Base-by-base conservation (phyloP, 176 grass and related monocot species). In the Raddia distichophylla region DNA sequence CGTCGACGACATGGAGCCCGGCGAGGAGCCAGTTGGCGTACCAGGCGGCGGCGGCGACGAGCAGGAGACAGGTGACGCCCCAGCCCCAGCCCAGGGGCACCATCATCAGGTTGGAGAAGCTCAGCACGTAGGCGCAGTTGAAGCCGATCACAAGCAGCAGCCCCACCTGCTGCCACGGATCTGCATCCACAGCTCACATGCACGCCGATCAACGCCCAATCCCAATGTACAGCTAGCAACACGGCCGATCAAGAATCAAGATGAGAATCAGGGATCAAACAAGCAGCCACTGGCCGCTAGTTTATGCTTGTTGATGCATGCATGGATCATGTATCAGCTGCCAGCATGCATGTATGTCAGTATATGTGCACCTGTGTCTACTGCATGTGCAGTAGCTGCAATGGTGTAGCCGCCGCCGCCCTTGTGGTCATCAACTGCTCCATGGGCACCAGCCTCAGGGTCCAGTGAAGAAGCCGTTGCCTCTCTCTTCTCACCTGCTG, bases 51-150 rank as follows among this genome's bases (percentile, higher is more conserved):
- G 18, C 86, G 27, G 34, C 91, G 18, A 91, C 13, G 81, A 88
- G 27, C n/a, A 82, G 68, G 10, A 97, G 89, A 81, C 91, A 88
- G 60, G 94, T 5, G 87, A 78, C 10, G 12, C 91, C 94, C 94
- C 91, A 94, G 2, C 74, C 72, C 94, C 91, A 94, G 6, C 94
- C 91, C 50, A 97, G 61, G 37, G 91, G 94, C 42, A 74, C 95
- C 83, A 94, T 83, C 74, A 97, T 92, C 34, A 94, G 83, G 78
- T 89, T 94, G 62, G 95, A 97, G 90, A 94, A 94, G 83, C 95
- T 94, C n/a, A 94, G 77, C 56, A 97, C 94, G 71, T 97, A 97
- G 53, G 91, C 94, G n/a, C 94, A 97, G 89, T 97, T 97, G 91
- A 97, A 97, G 1, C 83, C 82, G 10, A 83, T 87, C 73, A 91